These are phyloP conservation scores for Monilinia aucupariae DNA, from an alignment of 2,329 filamentous ascomycete species.

Conservation along the genomic window DNA sequence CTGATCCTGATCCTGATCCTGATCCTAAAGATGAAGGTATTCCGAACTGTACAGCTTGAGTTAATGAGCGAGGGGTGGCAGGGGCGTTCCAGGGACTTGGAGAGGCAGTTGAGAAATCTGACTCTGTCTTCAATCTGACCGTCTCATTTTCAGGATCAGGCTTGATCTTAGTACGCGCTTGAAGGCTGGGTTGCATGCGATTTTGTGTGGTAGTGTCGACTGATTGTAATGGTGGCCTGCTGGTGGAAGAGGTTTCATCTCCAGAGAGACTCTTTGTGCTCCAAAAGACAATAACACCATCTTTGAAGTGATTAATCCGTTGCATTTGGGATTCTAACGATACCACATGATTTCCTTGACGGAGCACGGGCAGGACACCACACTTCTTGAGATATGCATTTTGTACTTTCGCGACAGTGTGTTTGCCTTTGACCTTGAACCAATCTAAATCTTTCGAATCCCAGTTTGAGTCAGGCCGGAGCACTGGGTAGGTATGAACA, in stretches of 20 bases:
- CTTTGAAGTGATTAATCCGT: constrained; percentile 10
- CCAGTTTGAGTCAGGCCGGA: not conserved
- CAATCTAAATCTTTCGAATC: constrained; percentile 1
- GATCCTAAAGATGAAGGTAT: not conserved
- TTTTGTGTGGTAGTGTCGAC: not conserved
- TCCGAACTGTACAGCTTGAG: not conserved
- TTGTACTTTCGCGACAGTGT: constrained; percentile 14
- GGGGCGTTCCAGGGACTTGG: not conserved
- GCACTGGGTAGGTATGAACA: not conserved
- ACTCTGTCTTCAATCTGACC: not conserved
- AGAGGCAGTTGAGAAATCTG: not conserved
- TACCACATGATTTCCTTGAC: constrained; percentile 2
- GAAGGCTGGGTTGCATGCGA: no score
- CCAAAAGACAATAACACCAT: constrained; percentile 12
- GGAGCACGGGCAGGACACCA: not conserved
- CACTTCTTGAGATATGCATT: constrained; percentile 3
- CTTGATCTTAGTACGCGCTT: not conserved
- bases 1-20: not conserved
- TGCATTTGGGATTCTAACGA: not conserved
- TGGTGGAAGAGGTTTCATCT: not conserved
- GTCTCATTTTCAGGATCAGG: not conserved
- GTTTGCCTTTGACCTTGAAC: constrained; percentile 16
- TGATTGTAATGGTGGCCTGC: not conserved
- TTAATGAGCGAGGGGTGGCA: not conserved
- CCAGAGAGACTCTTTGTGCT: not conserved